Percentiles rank a stretch among this genome's conserved stretches.
These are phyloP conservation scores for Chlorella vulgaris DNA, from an alignment of 139 green algal genomes.

Conservation along the genomic window DNA sequence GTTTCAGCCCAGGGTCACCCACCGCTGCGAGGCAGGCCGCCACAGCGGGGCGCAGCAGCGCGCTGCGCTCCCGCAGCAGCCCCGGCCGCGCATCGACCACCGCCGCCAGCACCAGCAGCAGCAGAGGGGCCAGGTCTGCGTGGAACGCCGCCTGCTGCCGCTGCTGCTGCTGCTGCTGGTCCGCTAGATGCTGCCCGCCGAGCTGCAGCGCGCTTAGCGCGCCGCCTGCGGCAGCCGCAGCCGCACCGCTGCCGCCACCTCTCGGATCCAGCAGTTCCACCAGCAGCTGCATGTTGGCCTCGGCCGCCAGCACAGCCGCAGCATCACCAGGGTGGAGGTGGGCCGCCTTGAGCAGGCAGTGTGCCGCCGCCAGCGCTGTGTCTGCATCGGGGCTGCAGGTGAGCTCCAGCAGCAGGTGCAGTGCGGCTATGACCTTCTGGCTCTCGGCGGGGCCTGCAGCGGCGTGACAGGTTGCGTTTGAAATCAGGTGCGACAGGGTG, in stretches of 20 bases:
- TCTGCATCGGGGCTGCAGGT: not conserved
- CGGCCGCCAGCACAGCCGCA: not conserved
- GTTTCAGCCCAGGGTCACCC: not conserved
- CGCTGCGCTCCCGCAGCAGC: not conserved
- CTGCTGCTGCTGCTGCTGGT: not conserved
- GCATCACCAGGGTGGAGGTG: not conserved
- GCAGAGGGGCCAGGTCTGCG: slow-evolving; percentile 1
- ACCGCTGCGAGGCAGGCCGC: not conserved
- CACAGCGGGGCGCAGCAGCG: not conserved
- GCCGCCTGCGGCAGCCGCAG: not conserved
- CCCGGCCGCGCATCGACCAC: not conserved
- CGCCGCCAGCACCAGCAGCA: slow-evolving; percentile 8
- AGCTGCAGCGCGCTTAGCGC: not conserved
- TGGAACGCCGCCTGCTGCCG: not conserved
- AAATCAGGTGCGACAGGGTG: not conserved
- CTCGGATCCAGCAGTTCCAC: not conserved
- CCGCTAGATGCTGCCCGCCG: not conserved
- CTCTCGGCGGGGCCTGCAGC: not conserved
- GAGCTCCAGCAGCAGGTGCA: slow-evolving; percentile 29
- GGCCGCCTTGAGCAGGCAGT: slow-evolving; percentile 22
- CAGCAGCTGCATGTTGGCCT: not conserved
- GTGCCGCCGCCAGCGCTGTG: not conserved
- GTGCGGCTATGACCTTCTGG: slow-evolving; percentile 1
- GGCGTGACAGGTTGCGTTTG: too few species aligned
- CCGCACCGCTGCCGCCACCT: not conserved